These are phyloP conservation scores for Sphagnum contortum DNA, from an alignment of 225 moss, liverwort and hornwort genomes.

Conservation along the genomic window DNA sequence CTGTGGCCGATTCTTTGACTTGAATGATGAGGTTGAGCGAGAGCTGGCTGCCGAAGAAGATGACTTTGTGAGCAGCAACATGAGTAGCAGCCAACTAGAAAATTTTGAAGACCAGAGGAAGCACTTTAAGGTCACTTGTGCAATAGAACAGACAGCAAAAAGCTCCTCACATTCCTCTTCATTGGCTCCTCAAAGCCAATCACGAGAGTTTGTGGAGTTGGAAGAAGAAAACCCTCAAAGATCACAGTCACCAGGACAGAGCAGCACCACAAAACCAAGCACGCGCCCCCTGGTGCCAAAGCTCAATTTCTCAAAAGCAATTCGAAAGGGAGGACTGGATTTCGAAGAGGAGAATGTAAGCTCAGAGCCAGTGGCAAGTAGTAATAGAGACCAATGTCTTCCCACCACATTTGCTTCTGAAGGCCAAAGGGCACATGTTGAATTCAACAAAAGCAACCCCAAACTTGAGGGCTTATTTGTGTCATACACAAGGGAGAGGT, in stretches of 20 bases:
- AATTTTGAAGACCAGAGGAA: not conserved
- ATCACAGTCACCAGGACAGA: too few species aligned
- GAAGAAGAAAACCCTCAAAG: too few species aligned
- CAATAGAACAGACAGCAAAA: too few species aligned
- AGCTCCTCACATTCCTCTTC: too few species aligned
- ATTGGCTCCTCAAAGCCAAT: too few species aligned
- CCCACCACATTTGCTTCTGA: not conserved
- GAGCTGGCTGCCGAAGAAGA: slow-evolving; percentile 42
- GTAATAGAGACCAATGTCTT: not conserved
- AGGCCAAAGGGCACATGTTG: too few species aligned
- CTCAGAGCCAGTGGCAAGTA: not conserved
- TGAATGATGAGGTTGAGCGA: slow-evolving; percentile 85
- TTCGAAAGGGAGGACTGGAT: slow-evolving; percentile 30
- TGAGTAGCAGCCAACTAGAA: not conserved
- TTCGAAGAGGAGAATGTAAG: not conserved
- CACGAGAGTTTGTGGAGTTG: too few species aligned
- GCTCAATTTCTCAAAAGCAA: slow-evolving; percentile 50
- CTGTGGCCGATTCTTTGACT: slow-evolving; percentile 70
- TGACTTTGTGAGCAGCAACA: not conserved
- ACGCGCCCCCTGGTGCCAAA: slow-evolving; percentile 40
- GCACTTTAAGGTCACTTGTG: not conserved
- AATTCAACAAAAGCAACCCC: too few species aligned
- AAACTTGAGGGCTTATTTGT: not conserved
- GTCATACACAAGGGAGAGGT: slow-evolving; percentile 34
- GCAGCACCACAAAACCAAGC: not conserved